Conservation (phyloP, 1,284 basidiomycete species). For the Marasmius tenuissimus region DNA sequence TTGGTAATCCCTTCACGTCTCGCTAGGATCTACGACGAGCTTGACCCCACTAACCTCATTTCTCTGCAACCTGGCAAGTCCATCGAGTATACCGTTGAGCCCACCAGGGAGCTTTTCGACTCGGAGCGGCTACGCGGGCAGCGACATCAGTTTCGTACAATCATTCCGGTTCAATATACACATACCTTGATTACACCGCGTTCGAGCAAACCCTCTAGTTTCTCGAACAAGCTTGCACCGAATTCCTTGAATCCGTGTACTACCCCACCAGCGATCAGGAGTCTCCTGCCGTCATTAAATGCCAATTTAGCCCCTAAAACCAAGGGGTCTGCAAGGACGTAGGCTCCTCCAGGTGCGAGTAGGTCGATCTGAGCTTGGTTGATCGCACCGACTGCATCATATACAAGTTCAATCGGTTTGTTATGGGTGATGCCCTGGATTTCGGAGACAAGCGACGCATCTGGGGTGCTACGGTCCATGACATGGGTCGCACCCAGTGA, state of each 20-base stretch:
- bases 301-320: background rate
- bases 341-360: background rate
- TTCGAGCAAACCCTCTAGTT: background rate
- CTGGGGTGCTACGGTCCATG: slow-evolving; percentile 26
- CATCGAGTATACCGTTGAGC: background rate
- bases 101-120: background rate
- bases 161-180: too few relatives aligned
- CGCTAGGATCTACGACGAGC: background rate
- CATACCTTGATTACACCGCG: background rate
- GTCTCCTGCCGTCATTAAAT: background rate
- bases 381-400: background rate
- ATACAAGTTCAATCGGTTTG: background rate
- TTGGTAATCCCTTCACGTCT: background rate
- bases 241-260: background rate
- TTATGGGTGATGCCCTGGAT: background rate
- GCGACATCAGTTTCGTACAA: too few relatives aligned
- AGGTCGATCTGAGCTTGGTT: background rate
- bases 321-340: background rate
- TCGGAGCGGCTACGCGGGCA: background rate
- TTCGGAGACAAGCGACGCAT: background rate
- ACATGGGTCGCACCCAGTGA: slow-evolving; percentile 41
- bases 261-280: background rate
- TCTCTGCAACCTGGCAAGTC: background rate
- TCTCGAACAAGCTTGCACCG: background rate
- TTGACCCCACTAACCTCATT: background rate